A percentile compares a stretch with the other conserved stretches of the same genome.
These are phyloP conservation scores for Trichophyton mentagrophytes DNA, from an alignment of 2,329 filamentous ascomycete genomes.

Conservation along the genomic window DNA sequence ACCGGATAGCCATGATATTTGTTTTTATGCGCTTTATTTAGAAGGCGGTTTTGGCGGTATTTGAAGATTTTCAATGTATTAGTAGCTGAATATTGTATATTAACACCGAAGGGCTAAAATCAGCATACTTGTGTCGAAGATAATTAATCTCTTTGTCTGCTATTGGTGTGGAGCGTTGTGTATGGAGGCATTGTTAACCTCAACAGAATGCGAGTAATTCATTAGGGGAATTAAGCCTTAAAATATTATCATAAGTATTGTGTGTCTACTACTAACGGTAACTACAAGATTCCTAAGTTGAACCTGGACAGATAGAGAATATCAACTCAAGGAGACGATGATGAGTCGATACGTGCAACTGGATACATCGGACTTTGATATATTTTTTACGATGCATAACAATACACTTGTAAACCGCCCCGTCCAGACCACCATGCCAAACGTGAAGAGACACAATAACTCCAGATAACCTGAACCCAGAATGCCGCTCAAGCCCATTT, in stretches of 20 bases:
- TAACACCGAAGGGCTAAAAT: not conserved
- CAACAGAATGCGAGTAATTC: not conserved
- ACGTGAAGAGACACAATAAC: not conserved
- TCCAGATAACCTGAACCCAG: not conserved
- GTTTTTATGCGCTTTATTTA: not conserved
- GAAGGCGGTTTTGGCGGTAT: not conserved
- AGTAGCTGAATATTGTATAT: not conserved
- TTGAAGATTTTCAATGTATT: not conserved
- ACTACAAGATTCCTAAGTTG: too few species aligned
- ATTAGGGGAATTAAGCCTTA: too few species aligned
- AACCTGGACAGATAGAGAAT: too few species aligned
- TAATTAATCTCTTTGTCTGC: not conserved
- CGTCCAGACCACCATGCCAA: not conserved
- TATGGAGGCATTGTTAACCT: not conserved
- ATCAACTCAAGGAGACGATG: too few species aligned
- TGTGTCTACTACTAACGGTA: too few species aligned
- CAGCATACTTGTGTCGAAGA: not conserved
- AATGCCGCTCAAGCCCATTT: not conserved
- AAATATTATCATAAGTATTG: too few species aligned
- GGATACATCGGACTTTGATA: not conserved
- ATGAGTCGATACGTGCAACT: too few species aligned
- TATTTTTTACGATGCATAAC: not conserved
- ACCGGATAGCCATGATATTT: not conserved
- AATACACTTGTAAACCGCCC: not conserved
- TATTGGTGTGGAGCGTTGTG: not conserved